Conservation (phyloP, 495 filamentous ascomycete species). For the Podospora fimiseda region DNA sequence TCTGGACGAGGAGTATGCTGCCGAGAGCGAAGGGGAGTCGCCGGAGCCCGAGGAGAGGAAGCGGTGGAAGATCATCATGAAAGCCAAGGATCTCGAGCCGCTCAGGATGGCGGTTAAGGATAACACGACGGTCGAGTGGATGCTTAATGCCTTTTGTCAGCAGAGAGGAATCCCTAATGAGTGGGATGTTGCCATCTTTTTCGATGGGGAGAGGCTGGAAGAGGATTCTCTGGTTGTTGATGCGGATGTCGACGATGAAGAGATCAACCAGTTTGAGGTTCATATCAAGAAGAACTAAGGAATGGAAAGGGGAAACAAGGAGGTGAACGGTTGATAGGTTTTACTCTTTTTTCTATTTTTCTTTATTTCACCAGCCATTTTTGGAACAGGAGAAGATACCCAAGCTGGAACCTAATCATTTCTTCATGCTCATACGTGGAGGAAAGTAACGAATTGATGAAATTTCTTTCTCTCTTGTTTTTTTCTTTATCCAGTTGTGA, state of each 20-base stretch:
- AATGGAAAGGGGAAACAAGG: not conserved
- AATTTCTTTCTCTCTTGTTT: no score
- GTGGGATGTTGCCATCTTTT: slow-evolving; percentile 55
- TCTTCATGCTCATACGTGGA: no score
- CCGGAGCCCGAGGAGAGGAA: slow-evolving; percentile 33
- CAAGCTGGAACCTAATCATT: no score
- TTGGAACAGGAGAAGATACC: no score
- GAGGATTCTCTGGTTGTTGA: slow-evolving; percentile 54
- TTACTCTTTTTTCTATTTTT: no score
- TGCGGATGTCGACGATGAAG: slow-evolving; percentile 59
- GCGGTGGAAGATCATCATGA: slow-evolving; percentile 53
- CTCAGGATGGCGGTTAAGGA: slow-evolving; percentile 34
- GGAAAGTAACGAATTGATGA: no score
- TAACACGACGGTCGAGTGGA: slow-evolving; percentile 29
- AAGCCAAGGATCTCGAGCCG: slow-evolving; percentile 33
- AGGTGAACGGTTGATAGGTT: no score
- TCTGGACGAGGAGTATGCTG: not conserved
- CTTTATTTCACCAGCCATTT: no score
- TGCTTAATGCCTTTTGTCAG: slow-evolving; percentile 35
- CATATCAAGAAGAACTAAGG: slow-evolving; percentile 44
- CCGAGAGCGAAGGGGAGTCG: not conserved
- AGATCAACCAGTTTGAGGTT: slow-evolving; percentile 75
- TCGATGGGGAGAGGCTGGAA: slow-evolving; percentile 74
- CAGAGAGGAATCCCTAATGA: slow-evolving; percentile 30
- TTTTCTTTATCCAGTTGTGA: no score